Conservation (phyloP, 1,284 basidiomycete species). For the Ganoderma multipileum region DNA sequence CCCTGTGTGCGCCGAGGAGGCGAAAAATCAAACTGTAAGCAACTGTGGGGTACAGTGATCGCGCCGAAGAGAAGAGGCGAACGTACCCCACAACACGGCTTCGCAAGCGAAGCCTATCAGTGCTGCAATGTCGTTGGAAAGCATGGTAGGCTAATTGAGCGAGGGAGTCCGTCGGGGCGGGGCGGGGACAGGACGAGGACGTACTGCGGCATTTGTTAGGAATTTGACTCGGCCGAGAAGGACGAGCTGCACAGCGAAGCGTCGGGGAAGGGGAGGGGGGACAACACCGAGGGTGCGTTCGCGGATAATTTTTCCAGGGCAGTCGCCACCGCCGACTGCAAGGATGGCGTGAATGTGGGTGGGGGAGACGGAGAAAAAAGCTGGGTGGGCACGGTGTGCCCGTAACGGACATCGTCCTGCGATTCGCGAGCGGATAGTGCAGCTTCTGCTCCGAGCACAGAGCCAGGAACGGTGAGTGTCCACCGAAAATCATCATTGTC, state of each 20-base stretch:
- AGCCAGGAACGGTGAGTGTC: neutral
- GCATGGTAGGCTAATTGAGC: neutral
- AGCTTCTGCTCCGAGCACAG: neutral
- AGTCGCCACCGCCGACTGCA: neutral
- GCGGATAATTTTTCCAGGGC: neutral
- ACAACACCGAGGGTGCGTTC: neutral
- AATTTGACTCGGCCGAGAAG: neutral
- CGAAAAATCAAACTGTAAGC: neutral
- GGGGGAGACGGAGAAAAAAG: neutral
- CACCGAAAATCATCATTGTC: neutral
- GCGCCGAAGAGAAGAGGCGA: neutral
- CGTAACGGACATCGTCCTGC: neutral
- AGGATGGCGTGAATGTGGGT: neutral
- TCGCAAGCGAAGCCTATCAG: constrained; percentile 45
- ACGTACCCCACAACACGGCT: constrained; percentile 37
- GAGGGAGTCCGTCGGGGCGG: neutral
- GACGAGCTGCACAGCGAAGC: neutral
- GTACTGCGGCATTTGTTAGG: constrained; percentile 1
- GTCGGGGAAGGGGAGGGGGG: neutral
- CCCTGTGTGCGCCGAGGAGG: constrained; percentile 11
- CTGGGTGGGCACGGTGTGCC: neutral
- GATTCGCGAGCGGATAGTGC: neutral
- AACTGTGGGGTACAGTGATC: no score
- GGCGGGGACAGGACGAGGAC: neutral
- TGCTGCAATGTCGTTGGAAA: constrained; percentile 37